These are phyloP conservation scores for Coleophoma eucalyptorum DNA, from an alignment of 2,329 filamentous ascomycete species.

Conservation along the genomic window DNA sequence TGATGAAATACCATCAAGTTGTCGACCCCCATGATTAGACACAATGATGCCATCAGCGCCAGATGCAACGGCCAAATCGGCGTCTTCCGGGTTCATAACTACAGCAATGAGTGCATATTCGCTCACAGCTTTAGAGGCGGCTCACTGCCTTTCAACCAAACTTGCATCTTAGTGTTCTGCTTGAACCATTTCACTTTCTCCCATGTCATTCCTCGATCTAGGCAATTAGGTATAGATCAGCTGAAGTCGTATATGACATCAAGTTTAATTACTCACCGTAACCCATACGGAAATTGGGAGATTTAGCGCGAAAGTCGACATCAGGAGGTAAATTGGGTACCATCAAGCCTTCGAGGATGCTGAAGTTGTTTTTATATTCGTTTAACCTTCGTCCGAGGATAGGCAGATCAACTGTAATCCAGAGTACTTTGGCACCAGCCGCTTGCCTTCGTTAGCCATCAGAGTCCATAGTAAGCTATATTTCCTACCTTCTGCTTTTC, in stretches of 20 bases:
- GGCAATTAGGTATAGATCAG: background rate
- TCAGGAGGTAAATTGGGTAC: too few species aligned
- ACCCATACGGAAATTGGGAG: slow-evolving; percentile 15
- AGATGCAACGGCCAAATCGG: slow-evolving; percentile 48
- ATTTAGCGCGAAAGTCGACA: slow-evolving; percentile 18
- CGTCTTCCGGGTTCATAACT: slow-evolving; percentile 60
- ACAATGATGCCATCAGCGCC: slow-evolving; percentile 64
- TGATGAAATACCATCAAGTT: slow-evolving; percentile 40
- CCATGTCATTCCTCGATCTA: slow-evolving; percentile 14
- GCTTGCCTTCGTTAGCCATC: background rate
- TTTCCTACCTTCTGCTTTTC: slow-evolving; percentile 32
- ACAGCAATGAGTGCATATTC: slow-evolving; percentile 62
- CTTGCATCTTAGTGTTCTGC: background rate
- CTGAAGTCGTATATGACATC: too few species aligned
- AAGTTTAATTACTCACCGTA: slow-evolving; percentile 16
- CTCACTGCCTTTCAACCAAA: background rate
- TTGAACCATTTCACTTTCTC: slow-evolving; percentile 12
- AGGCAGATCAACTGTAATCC: slow-evolving; percentile 52
- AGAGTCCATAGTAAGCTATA: background rate
- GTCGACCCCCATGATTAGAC: slow-evolving; percentile 63
- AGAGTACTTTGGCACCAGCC: slow-evolving; percentile 42
- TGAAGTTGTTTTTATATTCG: slow-evolving; percentile 25
- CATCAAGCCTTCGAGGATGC: too few species aligned
- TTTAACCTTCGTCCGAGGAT: slow-evolving; percentile 43
- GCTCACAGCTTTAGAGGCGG: slow-evolving; percentile 78